Percentiles rank a stretch among this genome's conserved stretches.
Evolutionary conservation across 2,329 filamentous ascomycete genomes (phyloP).

Genomic region (Calycina herbarum): DNA sequence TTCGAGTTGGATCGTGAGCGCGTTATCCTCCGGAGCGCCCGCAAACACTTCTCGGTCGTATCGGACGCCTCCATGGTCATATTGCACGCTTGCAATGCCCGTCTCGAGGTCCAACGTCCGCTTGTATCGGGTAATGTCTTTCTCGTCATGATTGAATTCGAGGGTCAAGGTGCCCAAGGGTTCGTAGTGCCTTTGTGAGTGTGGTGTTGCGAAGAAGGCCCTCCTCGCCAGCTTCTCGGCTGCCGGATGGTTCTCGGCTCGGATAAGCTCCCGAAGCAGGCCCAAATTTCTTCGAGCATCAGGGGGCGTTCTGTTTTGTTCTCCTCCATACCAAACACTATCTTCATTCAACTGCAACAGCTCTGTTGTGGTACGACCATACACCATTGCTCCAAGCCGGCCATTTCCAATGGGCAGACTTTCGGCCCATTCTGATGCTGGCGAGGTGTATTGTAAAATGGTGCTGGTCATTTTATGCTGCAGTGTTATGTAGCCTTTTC

Average conservation of each 20-base stretch:
- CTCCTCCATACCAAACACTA: constrained; percentile 48
- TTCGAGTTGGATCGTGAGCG: constrained; percentile 39
- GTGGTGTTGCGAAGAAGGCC: constrained; percentile 48
- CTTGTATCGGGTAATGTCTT: constrained; percentile 37
- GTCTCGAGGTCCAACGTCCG: constrained; percentile 41
- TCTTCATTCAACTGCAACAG: constrained; percentile 49
- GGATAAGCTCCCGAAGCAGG: constrained; percentile 43
- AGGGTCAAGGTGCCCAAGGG: constrained; percentile 42
- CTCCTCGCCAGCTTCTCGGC: constrained; percentile 44
- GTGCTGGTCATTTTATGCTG: no score
- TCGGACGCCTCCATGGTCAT: constrained; percentile 36
- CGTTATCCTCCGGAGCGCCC: constrained; percentile 40
- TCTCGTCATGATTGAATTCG: constrained; percentile 41
- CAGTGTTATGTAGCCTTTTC: no score
- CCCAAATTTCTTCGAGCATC: constrained; percentile 42
- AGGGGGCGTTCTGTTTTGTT: constrained; percentile 44
- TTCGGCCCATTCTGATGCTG: constrained; percentile 38
- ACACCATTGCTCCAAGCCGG: constrained; percentile 45
- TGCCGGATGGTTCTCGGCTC: constrained; percentile 41
- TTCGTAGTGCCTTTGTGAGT: constrained; percentile 49
- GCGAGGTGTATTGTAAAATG: constrained; percentile 35
- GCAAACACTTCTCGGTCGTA: constrained; percentile 42
- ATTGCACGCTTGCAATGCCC: constrained; percentile 40
- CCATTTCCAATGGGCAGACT: constrained; percentile 52
- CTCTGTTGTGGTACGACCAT: constrained; percentile 46